Evolutionary conservation across 2,329 filamentous ascomycete species (phyloP).

Genomic region (Didymella sp.): DNA sequence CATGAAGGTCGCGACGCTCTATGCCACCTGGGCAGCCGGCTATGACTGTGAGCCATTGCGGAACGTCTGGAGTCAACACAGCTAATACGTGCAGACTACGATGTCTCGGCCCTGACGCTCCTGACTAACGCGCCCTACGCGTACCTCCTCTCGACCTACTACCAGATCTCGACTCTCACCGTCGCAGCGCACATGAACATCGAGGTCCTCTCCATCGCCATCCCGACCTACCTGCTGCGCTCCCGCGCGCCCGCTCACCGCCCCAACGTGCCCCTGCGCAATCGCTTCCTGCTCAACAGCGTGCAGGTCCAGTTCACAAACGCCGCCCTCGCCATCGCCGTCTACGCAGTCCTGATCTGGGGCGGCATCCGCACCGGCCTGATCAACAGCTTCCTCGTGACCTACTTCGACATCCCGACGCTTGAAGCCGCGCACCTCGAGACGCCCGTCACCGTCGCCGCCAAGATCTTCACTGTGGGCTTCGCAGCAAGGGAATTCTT

Average conservation of each 20-base stretch:
- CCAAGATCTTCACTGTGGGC: slow-evolving; percentile 71
- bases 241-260: slow-evolving; percentile 70
- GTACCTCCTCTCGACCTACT: slow-evolving; percentile 80
- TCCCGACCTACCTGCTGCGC: slow-evolving; percentile 79
- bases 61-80: background rate
- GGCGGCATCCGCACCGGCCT: slow-evolving; percentile 69
- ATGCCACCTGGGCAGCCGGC: slow-evolving; percentile 73
- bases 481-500: slow-evolving; percentile 77
- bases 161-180: slow-evolving; percentile 69
- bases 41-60: slow-evolving; percentile 69
- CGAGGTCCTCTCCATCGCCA: slow-evolving; percentile 70
- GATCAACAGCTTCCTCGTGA: slow-evolving; percentile 74
- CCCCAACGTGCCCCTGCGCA: slow-evolving; percentile 55
- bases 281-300: slow-evolving; percentile 53
- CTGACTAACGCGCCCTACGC: slow-evolving; percentile 78
- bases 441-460: slow-evolving; percentile 56
- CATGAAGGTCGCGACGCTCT: slow-evolving; percentile 70
- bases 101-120: slow-evolving; percentile 57
- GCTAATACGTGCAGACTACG: slow-evolving; percentile 41
- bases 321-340: slow-evolving; percentile 70
- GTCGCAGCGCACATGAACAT: slow-evolving; percentile 69
- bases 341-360: slow-evolving; percentile 78
- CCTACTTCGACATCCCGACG: slow-evolving; percentile 75
- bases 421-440: slow-evolving; percentile 72
- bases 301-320: slow-evolving; percentile 61